Conservation (phyloP, 2,329 filamentous ascomycete genomes). For the Colletotrichum navitas region DNA sequence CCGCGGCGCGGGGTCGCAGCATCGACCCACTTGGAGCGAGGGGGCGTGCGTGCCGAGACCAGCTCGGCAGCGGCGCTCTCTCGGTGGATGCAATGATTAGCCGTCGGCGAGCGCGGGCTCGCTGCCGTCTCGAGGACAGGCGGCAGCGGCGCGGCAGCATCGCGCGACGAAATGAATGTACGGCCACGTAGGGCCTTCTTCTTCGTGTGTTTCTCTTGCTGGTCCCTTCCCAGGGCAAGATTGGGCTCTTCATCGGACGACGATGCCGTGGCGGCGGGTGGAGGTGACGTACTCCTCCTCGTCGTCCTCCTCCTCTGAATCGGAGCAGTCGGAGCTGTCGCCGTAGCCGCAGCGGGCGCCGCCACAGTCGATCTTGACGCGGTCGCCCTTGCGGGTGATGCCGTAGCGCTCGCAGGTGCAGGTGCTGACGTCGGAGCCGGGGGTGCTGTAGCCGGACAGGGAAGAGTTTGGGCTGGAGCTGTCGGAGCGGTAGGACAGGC, state of each 20-base stretch:
- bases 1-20: slow-evolving; percentile 62
- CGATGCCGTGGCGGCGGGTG: slow-evolving; percentile 74
- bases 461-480: slow-evolving; percentile 80
- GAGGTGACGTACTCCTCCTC: slow-evolving; percentile 57
- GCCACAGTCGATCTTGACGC: slow-evolving; percentile 96
- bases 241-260: slow-evolving; percentile 58
- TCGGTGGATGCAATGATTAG: slow-evolving; percentile 43
- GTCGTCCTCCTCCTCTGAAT: slow-evolving; percentile 68
- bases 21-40: slow-evolving; percentile 62
- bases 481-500: slow-evolving; percentile 78
- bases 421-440: slow-evolving; percentile 78
- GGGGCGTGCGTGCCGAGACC: slow-evolving; percentile 53
- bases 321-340: slow-evolving; percentile 76
- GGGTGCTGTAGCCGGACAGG: slow-evolving; percentile 83
- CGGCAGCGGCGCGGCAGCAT: slow-evolving; percentile 19
- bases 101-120: slow-evolving; percentile 29
- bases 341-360: slow-evolving; percentile 89
- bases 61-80: slow-evolving; percentile 55
- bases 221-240: slow-evolving; percentile 33
- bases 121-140: background rate
- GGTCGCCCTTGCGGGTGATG: slow-evolving; percentile 91
- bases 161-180: slow-evolving; percentile 51
- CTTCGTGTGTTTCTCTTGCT: slow-evolving; percentile 30
- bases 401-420: slow-evolving; percentile 98
- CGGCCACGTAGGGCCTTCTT: slow-evolving; percentile 44